Base-by-base conservation (phyloP, 2,329 filamentous ascomycete species). In the Colletotrichum siamense region DNA sequence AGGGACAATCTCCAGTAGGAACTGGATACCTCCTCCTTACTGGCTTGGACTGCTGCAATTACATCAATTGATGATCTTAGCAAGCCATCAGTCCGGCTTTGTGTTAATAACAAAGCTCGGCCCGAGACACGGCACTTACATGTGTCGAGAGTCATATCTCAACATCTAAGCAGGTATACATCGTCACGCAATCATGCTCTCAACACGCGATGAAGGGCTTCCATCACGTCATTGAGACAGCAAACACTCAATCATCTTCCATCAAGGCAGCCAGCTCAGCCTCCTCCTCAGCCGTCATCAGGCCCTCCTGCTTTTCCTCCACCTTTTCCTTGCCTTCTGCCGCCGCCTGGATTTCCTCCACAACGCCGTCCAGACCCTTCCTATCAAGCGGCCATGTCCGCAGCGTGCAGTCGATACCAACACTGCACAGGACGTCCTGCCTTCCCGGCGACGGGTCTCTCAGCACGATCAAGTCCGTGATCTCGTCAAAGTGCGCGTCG, bases 211-310 rank as follows among this genome's bases (percentile, higher is more conserved):
- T 26, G 32, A 34, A 39, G 8, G 52, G 28, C 10, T 34, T 62
- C 28, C n/a, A 61, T 30, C 36, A 30, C 24, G 55, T 24, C 55
- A n/a, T 57, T 55, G 28, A 36, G 18, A 39, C 18, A 12, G 8
- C 22, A 44, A 26, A 64, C 12, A 30, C 28, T 67, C 78, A 90
- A 78, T 95, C 93, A 77, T 95, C 93, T 73, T 93, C 95, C 95
- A 99, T 95, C 83, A 99, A 86, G 78, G 96, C 97, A 16, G 95
- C 96, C 78, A 99, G 88, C 84, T 99, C 97, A 6, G 94, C 94
- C 84, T 99, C 96, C 84, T 99, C 97, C 80, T 99, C 96, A 15
- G 92, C 94, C 7, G 96, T 98, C 85, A 98, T 87, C 81, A 93
- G 77, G 52, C 88, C 87, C 70, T 90, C 89, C 69, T 86, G 86